Evolutionary conservation across 345 rosid genomes (phyloP).

Genomic region (Melaleuca alternifolia): DNA sequence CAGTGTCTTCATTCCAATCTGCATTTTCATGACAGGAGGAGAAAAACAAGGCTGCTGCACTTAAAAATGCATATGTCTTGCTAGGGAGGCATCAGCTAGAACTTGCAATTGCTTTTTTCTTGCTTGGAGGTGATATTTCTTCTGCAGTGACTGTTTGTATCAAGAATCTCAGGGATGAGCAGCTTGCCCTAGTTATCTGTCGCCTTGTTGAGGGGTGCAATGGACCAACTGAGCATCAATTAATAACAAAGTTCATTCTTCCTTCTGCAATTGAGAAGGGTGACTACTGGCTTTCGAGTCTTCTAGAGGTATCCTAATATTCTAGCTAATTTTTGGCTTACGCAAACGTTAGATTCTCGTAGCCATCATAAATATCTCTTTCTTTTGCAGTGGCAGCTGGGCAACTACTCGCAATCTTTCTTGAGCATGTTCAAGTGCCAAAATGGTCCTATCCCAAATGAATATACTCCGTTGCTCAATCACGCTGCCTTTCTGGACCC

Average conservation of each 20-base stretch:
- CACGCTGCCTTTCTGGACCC: conserved; percentile 71
- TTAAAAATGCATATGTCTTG: conserved; percentile 92
- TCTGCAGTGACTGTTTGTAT: conserved; percentile 80
- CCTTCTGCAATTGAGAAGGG: conserved; percentile 67
- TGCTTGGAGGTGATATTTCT: conserved; percentile 87
- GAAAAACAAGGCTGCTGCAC: conserved; percentile 82
- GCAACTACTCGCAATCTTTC: conserved; percentile 57
- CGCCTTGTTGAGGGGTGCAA: conserved; percentile 74
- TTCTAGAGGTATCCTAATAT: conserved; percentile 45
- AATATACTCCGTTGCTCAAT: conserved; percentile 38
- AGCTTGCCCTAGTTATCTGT: conserved; percentile 84
- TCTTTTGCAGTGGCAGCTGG: conserved; percentile 81
- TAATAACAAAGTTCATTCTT: conserved; percentile 55
- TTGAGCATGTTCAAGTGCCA: conserved; percentile 51
- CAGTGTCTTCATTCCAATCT: background rate
- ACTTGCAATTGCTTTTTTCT: conserved; percentile 82
- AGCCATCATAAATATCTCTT: background rate
- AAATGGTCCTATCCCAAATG: conserved; percentile 16
- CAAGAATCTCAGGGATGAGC: conserved; percentile 84
- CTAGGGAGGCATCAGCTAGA: conserved; percentile 91
- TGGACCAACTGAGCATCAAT: conserved; percentile 57
- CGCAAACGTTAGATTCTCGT: background rate
- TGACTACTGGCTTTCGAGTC: conserved; percentile 80
- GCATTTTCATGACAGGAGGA: conserved; percentile 49
- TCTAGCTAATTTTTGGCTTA: background rate